Percentiles rank a stretch among this genome's conserved stretches.
Conservation (phyloP, 345 rosid species). For the Camelina laxa region DNA sequence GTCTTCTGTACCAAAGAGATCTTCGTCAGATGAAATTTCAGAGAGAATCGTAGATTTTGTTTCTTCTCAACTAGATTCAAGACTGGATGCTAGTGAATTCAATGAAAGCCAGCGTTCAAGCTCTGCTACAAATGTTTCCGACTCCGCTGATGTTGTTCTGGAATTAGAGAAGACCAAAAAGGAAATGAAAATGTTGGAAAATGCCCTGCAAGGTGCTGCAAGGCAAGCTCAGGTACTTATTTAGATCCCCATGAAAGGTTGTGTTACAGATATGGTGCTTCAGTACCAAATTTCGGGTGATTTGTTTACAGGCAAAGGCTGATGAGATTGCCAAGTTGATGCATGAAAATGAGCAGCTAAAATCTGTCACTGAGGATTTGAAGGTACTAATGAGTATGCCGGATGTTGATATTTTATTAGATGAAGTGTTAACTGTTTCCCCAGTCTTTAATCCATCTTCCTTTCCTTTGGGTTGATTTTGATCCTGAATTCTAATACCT, state of each 20-base stretch:
- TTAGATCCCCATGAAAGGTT: constrained; percentile 12
- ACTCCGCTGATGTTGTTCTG: constrained; percentile 47
- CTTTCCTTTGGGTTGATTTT: constrained; percentile 29
- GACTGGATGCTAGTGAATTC: constrained; percentile 47
- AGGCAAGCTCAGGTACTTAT: constrained; percentile 97
- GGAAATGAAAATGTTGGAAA: constrained; percentile 95
- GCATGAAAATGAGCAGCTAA: constrained; percentile 96
- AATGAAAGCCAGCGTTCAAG: constrained; percentile 54
- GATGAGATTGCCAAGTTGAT: constrained; percentile 95
- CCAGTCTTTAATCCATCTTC: constrained; percentile 6
- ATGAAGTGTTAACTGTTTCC: constrained; percentile 10
- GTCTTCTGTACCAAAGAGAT: constrained; percentile 44
- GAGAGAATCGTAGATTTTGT: constrained; percentile 50
- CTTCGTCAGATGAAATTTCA: constrained; percentile 54
- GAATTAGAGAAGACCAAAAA: constrained; percentile 82
- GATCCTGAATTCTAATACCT: constrained; percentile 31
- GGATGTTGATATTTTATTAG: constrained; percentile 32
- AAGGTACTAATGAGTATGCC: constrained; percentile 60
- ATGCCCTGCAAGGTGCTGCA: constrained; percentile 98
- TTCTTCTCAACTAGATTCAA: constrained; percentile 52
- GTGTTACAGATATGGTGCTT: constrained; percentile 34
- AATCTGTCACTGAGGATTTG: constrained; percentile 74
- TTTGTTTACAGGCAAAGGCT: constrained; percentile 84
- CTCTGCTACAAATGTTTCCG: constrained; percentile 52
- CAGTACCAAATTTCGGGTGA: constrained; percentile 12